Evolutionary conservation across 2,329 filamentous ascomycete species (phyloP).

Genomic region (Bertia moriformis): DNA sequence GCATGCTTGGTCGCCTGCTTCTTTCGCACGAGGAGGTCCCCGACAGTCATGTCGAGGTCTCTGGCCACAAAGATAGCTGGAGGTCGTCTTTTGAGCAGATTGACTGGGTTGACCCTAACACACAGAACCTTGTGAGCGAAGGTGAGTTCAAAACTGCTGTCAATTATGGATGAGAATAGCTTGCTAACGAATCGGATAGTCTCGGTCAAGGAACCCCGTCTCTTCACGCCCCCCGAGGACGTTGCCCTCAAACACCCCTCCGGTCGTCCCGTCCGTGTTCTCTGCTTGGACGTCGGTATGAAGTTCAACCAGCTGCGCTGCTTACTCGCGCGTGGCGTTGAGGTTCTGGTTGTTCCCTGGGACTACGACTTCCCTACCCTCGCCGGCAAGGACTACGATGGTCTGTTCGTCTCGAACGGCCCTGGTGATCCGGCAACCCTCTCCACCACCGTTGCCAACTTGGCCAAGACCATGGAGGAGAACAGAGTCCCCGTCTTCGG

Average conservation of each 20-base stretch:
- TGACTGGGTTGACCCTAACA: slow-evolving; percentile 85
- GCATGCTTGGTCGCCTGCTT: slow-evolving; percentile 86
- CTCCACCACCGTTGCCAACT: slow-evolving; percentile 64
- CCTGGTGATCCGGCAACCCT: slow-evolving; percentile 88
- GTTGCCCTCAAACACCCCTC: slow-evolving; percentile 72
- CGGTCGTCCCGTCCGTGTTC: slow-evolving; percentile 70
- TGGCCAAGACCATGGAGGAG: slow-evolving; percentile 61
- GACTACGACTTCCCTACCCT: slow-evolving; percentile 77
- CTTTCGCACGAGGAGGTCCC: slow-evolving; percentile 40
- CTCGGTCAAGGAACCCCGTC: slow-evolving; percentile 71
- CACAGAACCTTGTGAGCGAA: slow-evolving; percentile 82
- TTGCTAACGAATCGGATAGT: slow-evolving; percentile 35
- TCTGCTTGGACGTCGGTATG: slow-evolving; percentile 91
- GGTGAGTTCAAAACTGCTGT: slow-evolving; percentile 42
- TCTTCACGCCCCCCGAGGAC: slow-evolving; percentile 64
- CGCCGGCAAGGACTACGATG: slow-evolving; percentile 69
- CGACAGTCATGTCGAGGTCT: slow-evolving; percentile 3
- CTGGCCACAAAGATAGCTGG: background rate
- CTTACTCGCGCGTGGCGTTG: slow-evolving; percentile 77
- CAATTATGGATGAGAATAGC: background rate
- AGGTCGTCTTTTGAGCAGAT: slow-evolving; percentile 53
- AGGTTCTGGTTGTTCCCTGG: slow-evolving; percentile 91
- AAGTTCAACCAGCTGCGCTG: slow-evolving; percentile 97
- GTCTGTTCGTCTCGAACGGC: slow-evolving; percentile 94
- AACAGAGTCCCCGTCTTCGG: slow-evolving; percentile 81